Evolutionary conservation across 345 rosid genomes (phyloP).

Genomic region (Stellera chamaejasme): DNA sequence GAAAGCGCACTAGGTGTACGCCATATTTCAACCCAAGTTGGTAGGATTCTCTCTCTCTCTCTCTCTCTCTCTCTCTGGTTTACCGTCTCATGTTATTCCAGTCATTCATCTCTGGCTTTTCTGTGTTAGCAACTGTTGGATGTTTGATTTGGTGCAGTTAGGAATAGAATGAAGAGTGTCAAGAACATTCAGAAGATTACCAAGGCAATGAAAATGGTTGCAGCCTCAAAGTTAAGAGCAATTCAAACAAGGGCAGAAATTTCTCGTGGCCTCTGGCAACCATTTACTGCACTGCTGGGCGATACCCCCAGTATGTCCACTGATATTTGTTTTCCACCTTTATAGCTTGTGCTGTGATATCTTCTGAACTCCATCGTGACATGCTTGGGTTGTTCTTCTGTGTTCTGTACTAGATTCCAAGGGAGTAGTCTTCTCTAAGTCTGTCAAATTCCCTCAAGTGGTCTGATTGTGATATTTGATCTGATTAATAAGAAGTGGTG

Average conservation of each 20-base stretch:
- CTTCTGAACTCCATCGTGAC: neutral
- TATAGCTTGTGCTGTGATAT: neutral
- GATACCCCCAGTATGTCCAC: constrained; percentile 49
- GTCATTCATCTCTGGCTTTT: neutral
- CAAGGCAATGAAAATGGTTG: constrained; percentile 99
- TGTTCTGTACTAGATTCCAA: too few species aligned
- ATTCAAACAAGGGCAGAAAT: constrained; percentile 81
- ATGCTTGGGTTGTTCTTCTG: too few species aligned
- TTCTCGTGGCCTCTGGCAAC: constrained; percentile 99
- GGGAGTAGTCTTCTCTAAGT: too few species aligned
- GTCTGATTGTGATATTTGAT: too few species aligned
- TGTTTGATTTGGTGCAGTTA: constrained; percentile 42
- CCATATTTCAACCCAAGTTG: constrained; percentile 78
- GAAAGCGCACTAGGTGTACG: constrained; percentile 67
- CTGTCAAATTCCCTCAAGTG: too few species aligned
- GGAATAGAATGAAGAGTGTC: constrained; percentile 98
- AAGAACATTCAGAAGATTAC: constrained; percentile 96
- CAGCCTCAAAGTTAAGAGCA: constrained; percentile 93
- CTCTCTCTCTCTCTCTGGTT: too few species aligned
- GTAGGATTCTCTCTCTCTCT: constrained; percentile 30
- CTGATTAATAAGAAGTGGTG: too few species aligned
- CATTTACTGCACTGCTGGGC: constrained; percentile 72
- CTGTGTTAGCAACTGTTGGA: neutral
- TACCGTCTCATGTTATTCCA: too few species aligned
- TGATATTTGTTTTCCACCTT: neutral